Evolutionary conservation across 768 basidiomycete genomes (phyloP).

Genomic region (Fistulinella prunicolor): DNA sequence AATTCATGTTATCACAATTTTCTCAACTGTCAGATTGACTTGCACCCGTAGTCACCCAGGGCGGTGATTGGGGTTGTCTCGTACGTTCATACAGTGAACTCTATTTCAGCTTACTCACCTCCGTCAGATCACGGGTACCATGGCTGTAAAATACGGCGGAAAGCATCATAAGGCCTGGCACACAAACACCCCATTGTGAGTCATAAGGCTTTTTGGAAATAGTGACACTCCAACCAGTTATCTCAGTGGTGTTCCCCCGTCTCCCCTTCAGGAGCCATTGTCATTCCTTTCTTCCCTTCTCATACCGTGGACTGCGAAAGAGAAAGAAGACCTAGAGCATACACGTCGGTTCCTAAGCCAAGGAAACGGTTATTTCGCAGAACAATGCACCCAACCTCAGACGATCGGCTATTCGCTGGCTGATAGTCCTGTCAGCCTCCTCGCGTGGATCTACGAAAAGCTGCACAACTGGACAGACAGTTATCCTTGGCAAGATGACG

Average conservation of each 20-base stretch:
- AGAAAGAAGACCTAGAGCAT: conserved; percentile 23
- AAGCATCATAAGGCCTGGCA: background rate
- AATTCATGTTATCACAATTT: background rate
- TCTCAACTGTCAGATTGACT: background rate
- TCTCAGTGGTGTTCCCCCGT: background rate
- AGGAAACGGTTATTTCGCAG: conserved; percentile 30
- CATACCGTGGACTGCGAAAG: conserved; percentile 24
- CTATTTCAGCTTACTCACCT: background rate
- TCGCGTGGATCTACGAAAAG: conserved; percentile 54
- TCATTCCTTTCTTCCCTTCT: conserved; percentile 26
- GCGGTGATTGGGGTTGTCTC: background rate
- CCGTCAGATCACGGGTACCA: background rate
- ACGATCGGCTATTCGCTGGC: conserved; percentile 51
- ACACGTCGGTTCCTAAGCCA: conserved; percentile 12
- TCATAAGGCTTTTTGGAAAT: background rate
- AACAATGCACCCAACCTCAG: conserved; percentile 45
- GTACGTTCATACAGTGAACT: background rate
- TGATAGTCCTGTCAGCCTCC: conserved; percentile 53
- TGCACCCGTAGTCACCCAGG: background rate
- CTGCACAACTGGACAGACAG: conserved; percentile 44
- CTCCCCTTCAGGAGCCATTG: conserved; percentile 18
- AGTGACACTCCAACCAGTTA: background rate
- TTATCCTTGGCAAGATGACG: conserved; percentile 56
- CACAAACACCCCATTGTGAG: background rate
- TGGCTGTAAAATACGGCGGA: background rate